These are phyloP conservation scores for Aspergillus terreus DNA, from an alignment of 2,329 filamentous ascomycete species.

Conservation along the genomic window DNA sequence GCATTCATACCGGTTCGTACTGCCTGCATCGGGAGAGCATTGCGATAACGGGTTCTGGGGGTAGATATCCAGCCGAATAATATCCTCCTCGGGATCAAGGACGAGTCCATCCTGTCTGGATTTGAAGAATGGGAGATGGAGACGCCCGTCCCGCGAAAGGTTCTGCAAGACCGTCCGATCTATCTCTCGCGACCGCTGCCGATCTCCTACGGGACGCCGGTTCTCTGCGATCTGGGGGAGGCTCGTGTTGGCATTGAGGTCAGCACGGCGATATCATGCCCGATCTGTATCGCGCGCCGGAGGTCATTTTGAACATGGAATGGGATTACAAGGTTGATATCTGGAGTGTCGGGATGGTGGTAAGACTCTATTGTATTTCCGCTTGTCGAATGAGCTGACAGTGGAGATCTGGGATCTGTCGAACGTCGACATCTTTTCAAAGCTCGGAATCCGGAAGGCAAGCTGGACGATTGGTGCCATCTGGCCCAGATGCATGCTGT, in stretches of 20 bases:
- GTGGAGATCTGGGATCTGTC: constrained; percentile 18
- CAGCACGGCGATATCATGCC: constrained; percentile 23
- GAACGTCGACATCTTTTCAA: constrained; percentile 14
- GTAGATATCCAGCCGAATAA: constrained; percentile 32
- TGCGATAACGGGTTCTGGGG: too few species aligned
- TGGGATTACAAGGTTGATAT: constrained; percentile 29
- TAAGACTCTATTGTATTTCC: too few species aligned
- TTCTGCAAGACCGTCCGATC: constrained; percentile 22
- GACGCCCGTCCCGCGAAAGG: constrained; percentile 25
- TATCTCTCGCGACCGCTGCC: constrained; percentile 20
- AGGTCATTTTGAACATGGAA: constrained; percentile 25
- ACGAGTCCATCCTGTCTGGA: constrained; percentile 23
- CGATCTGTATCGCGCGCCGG: constrained; percentile 25
- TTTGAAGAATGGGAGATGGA: constrained; percentile 27
- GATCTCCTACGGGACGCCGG: constrained; percentile 15
- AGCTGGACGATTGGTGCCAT: constrained; percentile 11
- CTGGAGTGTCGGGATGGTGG: constrained; percentile 27
- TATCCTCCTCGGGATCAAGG: constrained; percentile 25
- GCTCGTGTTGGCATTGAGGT: constrained; percentile 16
- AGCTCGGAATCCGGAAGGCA: constrained; percentile 7
- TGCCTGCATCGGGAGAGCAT: too few species aligned
- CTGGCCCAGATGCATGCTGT: constrained; percentile 10
- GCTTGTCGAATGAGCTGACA: constrained; percentile 4
- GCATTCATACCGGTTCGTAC: constrained; percentile 24
- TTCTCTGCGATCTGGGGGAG: constrained; percentile 29